These are phyloP conservation scores for Candida endomychidarum DNA, from an alignment of 805 yeast species.

Conservation along the genomic window DNA sequence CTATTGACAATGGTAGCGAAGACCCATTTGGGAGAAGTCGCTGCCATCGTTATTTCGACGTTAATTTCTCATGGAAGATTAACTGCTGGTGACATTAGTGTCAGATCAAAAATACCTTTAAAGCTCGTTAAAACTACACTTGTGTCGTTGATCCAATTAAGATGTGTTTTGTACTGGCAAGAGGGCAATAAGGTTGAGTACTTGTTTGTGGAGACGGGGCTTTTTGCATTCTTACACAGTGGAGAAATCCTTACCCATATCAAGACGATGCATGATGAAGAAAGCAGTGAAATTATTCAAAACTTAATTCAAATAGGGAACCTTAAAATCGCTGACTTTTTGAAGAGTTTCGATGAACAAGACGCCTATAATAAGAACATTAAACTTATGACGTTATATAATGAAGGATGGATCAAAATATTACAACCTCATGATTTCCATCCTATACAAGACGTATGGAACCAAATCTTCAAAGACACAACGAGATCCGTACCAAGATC, in stretches of 20 bases:
- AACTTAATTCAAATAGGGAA: conserved; percentile 72
- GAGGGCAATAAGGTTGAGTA: conserved; percentile 43
- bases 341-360: conserved; percentile 25
- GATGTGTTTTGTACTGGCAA: conserved; percentile 68
- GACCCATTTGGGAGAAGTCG: conserved; percentile 68
- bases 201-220: conserved; percentile 61
- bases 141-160: conserved; percentile 75
- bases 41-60: conserved; percentile 59
- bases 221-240: conserved; percentile 63
- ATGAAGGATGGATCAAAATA: conserved; percentile 38
- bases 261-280: conserved; percentile 43
- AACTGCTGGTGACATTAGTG: conserved; percentile 53
- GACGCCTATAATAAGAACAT: conserved; percentile 13
- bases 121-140: conserved; percentile 60
- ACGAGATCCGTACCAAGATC: conserved; percentile 36
- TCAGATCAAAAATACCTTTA: conserved; percentile 46
- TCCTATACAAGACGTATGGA: conserved; percentile 42
- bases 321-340: conserved; percentile 52
- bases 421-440: conserved; percentile 31
- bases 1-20: conserved; percentile 54
- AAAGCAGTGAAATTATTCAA: conserved; percentile 61
- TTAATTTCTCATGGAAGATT: conserved; percentile 70
- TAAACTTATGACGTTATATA: conserved; percentile 25
- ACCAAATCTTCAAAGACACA: conserved; percentile 33
- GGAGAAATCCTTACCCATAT: conserved; percentile 70